Evolutionary conservation across 441 rosid species (phyloP).

Genomic region (Lagerstroemia fauriei): DNA sequence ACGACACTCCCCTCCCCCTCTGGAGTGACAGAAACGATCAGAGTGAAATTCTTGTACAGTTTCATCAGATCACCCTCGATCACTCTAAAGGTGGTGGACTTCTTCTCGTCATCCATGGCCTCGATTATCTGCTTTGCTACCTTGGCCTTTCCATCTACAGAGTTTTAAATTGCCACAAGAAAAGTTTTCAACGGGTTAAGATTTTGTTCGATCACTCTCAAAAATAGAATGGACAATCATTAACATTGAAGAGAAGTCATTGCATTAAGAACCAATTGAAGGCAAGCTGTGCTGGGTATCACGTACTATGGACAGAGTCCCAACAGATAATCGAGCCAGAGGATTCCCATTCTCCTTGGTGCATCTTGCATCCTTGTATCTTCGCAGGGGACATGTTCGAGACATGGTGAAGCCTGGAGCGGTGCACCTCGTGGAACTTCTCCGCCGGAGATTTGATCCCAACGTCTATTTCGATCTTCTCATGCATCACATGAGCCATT

Average conservation of each 20-base stretch:
- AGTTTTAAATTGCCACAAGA: not conserved
- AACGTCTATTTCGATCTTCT: slow-evolving; percentile 34
- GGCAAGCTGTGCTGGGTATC: not conserved
- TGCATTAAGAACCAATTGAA: too few relatives aligned
- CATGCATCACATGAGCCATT: slow-evolving; percentile 23
- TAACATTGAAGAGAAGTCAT: too few relatives aligned
- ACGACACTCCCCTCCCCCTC: slow-evolving; percentile 26
- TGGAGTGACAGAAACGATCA: slow-evolving; percentile 21
- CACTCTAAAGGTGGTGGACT: slow-evolving; percentile 27
- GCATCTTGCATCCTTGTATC: slow-evolving; percentile 29
- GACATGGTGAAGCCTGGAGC: slow-evolving; percentile 42
- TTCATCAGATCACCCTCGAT: slow-evolving; percentile 37
- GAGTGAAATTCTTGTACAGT: slow-evolving; percentile 30
- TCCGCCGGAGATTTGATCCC: slow-evolving; percentile 36
- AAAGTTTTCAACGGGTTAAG: too few relatives aligned
- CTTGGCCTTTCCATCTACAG: slow-evolving; percentile 31
- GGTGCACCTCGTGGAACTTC: slow-evolving; percentile 29
- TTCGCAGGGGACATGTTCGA: slow-evolving; percentile 29
- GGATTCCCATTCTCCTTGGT: slow-evolving; percentile 44
- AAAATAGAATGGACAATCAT: too few relatives aligned
- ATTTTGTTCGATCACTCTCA: too few relatives aligned
- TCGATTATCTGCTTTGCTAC: slow-evolving; percentile 34
- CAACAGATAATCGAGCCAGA: slow-evolving; percentile 34
- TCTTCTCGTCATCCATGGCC: slow-evolving; percentile 31
- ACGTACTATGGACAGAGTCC: slow-evolving; percentile 42